phyloP scores from a whole-genome alignment of 2,329 filamentous ascomycete genomes.

The Epichloe bromicola region DNA sequence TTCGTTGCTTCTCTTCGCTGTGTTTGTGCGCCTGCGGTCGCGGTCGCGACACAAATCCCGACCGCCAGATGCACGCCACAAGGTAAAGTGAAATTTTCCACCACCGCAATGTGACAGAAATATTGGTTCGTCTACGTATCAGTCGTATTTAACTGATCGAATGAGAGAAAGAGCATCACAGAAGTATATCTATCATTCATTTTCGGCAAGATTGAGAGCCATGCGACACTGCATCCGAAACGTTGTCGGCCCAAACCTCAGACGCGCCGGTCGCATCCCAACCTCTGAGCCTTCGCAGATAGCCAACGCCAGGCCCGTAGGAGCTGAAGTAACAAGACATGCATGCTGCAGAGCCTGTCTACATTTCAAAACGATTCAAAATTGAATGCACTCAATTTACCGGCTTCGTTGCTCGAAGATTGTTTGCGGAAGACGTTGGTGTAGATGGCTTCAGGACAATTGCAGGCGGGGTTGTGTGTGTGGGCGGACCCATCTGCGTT shows the following conservation, averaged over 20 bases:
- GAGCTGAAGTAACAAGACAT: background rate
- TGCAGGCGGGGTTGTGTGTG: background rate
- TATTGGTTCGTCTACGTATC: background rate
- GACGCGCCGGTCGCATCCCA: background rate
- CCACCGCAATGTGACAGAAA: background rate
- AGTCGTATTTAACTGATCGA: background rate
- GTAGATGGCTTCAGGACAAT: conserved; percentile 21
- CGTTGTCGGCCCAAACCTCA: background rate
- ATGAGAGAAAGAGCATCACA: background rate
- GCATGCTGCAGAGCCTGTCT: background rate
- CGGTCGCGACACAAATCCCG: background rate
- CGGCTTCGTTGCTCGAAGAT: background rate
- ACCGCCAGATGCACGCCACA: background rate
- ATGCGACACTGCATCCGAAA: background rate
- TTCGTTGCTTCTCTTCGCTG: background rate
- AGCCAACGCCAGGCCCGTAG: background rate
- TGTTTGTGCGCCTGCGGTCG: background rate
- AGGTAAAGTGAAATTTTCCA: background rate
- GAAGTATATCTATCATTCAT: background rate
- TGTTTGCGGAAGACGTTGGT: conserved; percentile 5
- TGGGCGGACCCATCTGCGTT: background rate
- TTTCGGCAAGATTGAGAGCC: background rate
- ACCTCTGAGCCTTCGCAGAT: background rate
- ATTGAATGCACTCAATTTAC: background rate
- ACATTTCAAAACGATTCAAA: background rate